Base-by-base conservation (phyloP, 257 asterid species). In the Fraxinus americana region DNA sequence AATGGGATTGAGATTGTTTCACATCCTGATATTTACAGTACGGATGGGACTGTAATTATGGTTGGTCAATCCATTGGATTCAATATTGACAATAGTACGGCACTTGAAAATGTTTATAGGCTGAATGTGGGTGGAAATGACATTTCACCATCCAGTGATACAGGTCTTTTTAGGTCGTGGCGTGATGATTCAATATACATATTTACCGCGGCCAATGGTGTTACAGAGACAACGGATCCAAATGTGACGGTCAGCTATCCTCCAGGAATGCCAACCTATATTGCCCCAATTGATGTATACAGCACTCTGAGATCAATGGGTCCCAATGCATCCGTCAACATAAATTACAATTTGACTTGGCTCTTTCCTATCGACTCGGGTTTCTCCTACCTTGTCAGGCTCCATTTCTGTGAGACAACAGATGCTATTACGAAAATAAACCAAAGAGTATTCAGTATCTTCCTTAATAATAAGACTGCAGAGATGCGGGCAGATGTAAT, bases 41-140 rank as follows among this genome's bases (percentile, higher is more conserved):
- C 90, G 0, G 92, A 75, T 57, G 92, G 92, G 66, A 72, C 76
- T n/a, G 82, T 52, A 17, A 0, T 35, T 9, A 79, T 84, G 0
- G 84, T 92, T 32, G 97, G 98, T 16, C 94, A 84, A 73, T 13
- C 81, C 16, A 75, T 91, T 2, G 88, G 91, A 8, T 79, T 86
- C 85, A 65, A 0, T 25, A 86, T 94, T 4, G 90, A 81, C 66
- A 84, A 81, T 79, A 41, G 72, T 29, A 94, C 98, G 11, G 92
- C 96, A 0, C 88, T 92, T 4, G 98, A 94, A 91, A 90, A 80
- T 78, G 81, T 91, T 7, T 92, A 90, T 74, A 87, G 98, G 68
- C 85, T 94, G 74, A 94, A 94, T 79, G 98, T 94, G 35, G 94
- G 98, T 8, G 98, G 98, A 68, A 90, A 91, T n/a, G 98, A 79